phyloP scores from a whole-genome alignment of 345 rosid species.

The Citrus maxima region DNA sequence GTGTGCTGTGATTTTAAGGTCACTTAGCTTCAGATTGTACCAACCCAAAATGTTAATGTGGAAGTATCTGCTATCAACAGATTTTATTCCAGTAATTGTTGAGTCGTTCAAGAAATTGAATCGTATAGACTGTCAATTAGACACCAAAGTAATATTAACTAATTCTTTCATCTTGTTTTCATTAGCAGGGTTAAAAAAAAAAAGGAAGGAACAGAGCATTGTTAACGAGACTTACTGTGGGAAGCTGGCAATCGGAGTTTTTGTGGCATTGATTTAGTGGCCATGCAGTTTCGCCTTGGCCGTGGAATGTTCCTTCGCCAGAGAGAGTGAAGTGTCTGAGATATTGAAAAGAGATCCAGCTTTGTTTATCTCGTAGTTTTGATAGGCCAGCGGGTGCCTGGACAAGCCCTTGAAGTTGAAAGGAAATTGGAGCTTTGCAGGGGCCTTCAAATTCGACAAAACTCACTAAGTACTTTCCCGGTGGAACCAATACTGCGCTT shows the following conservation, averaged over 20 bases:
- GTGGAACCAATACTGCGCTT: no score
- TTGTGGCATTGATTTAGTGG: background rate
- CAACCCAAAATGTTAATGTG: conserved; percentile 25
- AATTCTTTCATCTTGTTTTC: no score
- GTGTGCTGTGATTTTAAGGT: conserved; percentile 12
- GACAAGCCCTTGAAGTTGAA: conserved; percentile 13
- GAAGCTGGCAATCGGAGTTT: conserved; percentile 7
- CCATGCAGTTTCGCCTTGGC: conserved; percentile 19
- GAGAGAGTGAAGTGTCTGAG: conserved; percentile 7
- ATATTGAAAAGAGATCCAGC: conserved; percentile 10
- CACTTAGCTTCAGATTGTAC: conserved; percentile 12
- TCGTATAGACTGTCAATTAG: conserved; percentile 23
- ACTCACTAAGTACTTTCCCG: conserved; percentile 6
- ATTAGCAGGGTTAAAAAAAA: no score
- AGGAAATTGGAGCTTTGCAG: background rate
- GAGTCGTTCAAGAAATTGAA: conserved; percentile 16
- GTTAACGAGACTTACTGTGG: no score
- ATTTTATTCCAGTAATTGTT: conserved; percentile 13
- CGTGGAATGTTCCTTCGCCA: conserved; percentile 13
- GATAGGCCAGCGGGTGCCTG: conserved; percentile 13
- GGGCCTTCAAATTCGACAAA: conserved; percentile 18
- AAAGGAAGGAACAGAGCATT: no score
- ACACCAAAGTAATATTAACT: no score
- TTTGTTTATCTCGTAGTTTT: background rate
- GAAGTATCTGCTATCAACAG: conserved; percentile 23